phyloP scores from a whole-genome alignment of 1,284 basidiomycete species.

The Fomitopsis schrenkii region DNA sequence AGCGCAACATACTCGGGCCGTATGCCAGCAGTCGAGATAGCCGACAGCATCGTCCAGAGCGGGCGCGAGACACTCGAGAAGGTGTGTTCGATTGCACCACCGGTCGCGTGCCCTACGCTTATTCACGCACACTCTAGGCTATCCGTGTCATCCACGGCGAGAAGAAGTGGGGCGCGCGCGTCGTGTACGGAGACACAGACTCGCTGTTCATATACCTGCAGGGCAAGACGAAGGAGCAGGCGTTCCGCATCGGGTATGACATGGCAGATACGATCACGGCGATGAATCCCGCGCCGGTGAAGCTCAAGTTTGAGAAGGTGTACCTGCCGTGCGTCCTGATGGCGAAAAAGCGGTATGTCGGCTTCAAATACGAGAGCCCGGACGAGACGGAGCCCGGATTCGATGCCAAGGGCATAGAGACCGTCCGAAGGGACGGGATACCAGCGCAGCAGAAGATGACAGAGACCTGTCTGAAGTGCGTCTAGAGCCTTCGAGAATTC shows the following conservation, averaged over 20 bases:
- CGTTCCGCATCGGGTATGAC: constrained; percentile 88
- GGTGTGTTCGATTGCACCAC: constrained; percentile 34
- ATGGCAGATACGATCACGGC: constrained; percentile 88
- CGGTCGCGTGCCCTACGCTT: background rate
- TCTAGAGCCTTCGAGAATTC: background rate
- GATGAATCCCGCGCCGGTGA: constrained; percentile 87
- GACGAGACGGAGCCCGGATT: constrained; percentile 81
- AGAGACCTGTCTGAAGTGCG: constrained; percentile 81
- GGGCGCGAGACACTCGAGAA: constrained; percentile 95
- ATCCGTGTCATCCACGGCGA: constrained; percentile 79
- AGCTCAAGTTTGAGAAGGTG: constrained; percentile 98
- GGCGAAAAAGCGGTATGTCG: constrained; percentile 97
- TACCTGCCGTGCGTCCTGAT: constrained; percentile 92
- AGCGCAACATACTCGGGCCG: constrained; percentile 91
- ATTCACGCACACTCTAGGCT: constrained; percentile 48
- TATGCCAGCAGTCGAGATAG: constrained; percentile 98
- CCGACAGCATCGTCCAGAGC: constrained; percentile 96
- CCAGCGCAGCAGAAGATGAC: constrained; percentile 88
- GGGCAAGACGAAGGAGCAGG: constrained; percentile 89
- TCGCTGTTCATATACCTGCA: constrained; percentile 89
- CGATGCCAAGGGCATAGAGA: constrained; percentile 98
- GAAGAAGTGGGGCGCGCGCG: constrained; percentile 80
- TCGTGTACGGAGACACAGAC: constrained; percentile 99
- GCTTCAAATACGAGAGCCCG: constrained; percentile 88
- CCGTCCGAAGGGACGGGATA: constrained; percentile 88